These are phyloP conservation scores for Antarctomyces pellizariae DNA, from an alignment of 495 filamentous ascomycete species.

Conservation along the genomic window DNA sequence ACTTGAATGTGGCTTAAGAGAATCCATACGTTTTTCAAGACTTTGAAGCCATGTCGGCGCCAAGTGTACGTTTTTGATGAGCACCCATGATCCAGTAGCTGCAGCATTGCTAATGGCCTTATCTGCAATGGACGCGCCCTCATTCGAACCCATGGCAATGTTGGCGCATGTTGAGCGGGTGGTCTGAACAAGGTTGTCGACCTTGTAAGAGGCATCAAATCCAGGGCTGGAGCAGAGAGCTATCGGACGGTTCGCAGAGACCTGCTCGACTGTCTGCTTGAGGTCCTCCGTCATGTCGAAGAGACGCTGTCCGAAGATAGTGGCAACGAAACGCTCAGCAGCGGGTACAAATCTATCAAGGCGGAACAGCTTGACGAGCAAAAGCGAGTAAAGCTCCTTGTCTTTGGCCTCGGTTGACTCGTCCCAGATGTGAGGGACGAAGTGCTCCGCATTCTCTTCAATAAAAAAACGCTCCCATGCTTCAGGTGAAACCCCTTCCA, in stretches of 20 bases:
- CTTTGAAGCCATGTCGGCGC: constrained; percentile 90
- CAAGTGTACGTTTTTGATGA: constrained; percentile 97
- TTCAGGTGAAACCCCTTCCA: constrained; percentile 32
- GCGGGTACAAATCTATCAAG: constrained; percentile 86
- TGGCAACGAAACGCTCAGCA: constrained; percentile 70
- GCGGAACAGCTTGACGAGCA: constrained; percentile 84
- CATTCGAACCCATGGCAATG: constrained; percentile 96
- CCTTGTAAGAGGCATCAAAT: constrained; percentile 97
- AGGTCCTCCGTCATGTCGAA: constrained; percentile 68
- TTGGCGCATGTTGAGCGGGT: constrained; percentile 66
- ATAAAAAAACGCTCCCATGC: constrained; percentile 61
- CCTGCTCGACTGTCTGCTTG: constrained; percentile 60
- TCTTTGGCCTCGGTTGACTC: constrained; percentile 38
- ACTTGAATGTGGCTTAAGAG: constrained; percentile 79
- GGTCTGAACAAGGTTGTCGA: constrained; percentile 78
- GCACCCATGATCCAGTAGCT: constrained; percentile 80
- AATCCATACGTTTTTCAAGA: constrained; percentile 86
- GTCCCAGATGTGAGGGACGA: constrained; percentile 59
- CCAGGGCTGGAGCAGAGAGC: constrained; percentile 82
- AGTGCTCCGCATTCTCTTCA: constrained; percentile 75
- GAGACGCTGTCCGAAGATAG: constrained; percentile 67
- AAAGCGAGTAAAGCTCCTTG: constrained; percentile 56
- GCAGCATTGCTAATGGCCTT: constrained; percentile 89
- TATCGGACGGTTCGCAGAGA: constrained; percentile 65
- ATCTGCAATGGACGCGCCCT: constrained; percentile 76